Percentiles rank a stretch among this genome's conserved stretches.
Evolutionary conservation across 2,329 filamentous ascomycete genomes (phyloP).

Genomic region (Trichoderma guizhouense): DNA sequence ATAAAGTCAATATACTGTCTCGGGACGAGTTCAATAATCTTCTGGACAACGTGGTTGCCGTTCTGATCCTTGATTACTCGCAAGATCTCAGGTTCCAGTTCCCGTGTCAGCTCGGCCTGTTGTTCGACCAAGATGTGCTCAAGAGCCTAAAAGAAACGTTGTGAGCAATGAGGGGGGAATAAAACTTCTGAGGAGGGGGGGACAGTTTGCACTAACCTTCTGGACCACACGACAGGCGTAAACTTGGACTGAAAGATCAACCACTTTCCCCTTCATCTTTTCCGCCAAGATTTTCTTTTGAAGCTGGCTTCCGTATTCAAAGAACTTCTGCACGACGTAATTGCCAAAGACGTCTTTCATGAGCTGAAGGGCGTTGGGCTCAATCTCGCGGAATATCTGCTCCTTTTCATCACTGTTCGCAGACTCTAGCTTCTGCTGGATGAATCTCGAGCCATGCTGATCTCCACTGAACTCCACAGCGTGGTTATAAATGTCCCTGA

Average conservation of each 20-base stretch:
- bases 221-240: slow-evolving; percentile 96
- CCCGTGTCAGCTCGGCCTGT: slow-evolving; percentile 77
- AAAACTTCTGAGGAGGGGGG: not conserved
- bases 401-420: slow-evolving; percentile 97
- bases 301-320: slow-evolving; percentile 89
- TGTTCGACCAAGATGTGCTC: slow-evolving; percentile 91
- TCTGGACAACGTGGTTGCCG: slow-evolving; percentile 95
- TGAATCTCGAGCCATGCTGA: slow-evolving; percentile 92
- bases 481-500: slow-evolving; percentile 84
- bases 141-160: slow-evolving; percentile 58
- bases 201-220: slow-evolving; percentile 56
- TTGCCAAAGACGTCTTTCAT: slow-evolving; percentile 98
- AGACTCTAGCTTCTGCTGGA: slow-evolving; percentile 85
- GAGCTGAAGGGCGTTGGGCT: slow-evolving; percentile 76
- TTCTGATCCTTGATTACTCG: slow-evolving; percentile 82
- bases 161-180: not conserved
- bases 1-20: slow-evolving; percentile 79
- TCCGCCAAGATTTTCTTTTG: slow-evolving; percentile 86
- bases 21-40: slow-evolving; percentile 79
- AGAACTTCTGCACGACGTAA: slow-evolving; percentile 97
- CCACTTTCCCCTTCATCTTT: slow-evolving; percentile 82
- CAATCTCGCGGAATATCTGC: slow-evolving; percentile 81
- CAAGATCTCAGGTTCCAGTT: slow-evolving; percentile 73
- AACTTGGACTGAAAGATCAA: slow-evolving; percentile 77
- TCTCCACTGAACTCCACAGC: slow-evolving; percentile 95